Conservation (phyloP, 192 early-diverging fungal species). For the Coemansia aciculifera region DNA sequence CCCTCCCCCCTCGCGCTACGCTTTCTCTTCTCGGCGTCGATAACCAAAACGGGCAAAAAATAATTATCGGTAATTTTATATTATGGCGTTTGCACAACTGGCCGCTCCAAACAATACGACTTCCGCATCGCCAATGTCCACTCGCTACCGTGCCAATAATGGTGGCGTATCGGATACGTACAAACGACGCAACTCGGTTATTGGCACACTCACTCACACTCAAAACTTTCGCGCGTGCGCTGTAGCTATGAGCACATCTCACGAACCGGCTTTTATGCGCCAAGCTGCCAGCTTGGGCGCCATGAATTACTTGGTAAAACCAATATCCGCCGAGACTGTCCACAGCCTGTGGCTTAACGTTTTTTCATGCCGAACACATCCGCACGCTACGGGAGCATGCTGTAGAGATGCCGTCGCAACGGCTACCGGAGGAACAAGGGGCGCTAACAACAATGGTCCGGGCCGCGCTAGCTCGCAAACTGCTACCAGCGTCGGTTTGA, state of each 20-base stretch:
- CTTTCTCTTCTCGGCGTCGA: not conserved
- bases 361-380: slow-evolving; percentile 46
- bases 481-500: not conserved
- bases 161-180: slow-evolving; percentile 14
- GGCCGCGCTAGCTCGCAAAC: slow-evolving; percentile 13
- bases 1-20: too few species aligned
- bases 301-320: slow-evolving; percentile 56
- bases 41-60: slow-evolving; percentile 4
- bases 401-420: not conserved
- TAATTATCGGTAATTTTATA: slow-evolving; percentile 8
- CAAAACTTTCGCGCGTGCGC: slow-evolving; percentile 9
- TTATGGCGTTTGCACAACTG: slow-evolving; percentile 35
- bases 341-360: slow-evolving; percentile 57
- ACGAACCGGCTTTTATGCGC: slow-evolving; percentile 53
- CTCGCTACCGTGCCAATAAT: not conserved
- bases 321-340: slow-evolving; percentile 54
- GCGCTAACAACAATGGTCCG: not conserved
- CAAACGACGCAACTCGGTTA: slow-evolving; percentile 46
- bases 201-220: slow-evolving; percentile 10
- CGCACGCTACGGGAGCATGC: slow-evolving; percentile 17
- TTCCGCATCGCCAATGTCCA: slow-evolving; percentile 9
- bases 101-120: slow-evolving; percentile 15
- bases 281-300: slow-evolving; percentile 52
- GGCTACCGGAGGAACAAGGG: slow-evolving; percentile 12
- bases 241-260: slow-evolving; percentile 55